These are phyloP conservation scores for Penicillium psychrofluorescens DNA, from an alignment of 495 filamentous ascomycete genomes.

Conservation along the genomic window DNA sequence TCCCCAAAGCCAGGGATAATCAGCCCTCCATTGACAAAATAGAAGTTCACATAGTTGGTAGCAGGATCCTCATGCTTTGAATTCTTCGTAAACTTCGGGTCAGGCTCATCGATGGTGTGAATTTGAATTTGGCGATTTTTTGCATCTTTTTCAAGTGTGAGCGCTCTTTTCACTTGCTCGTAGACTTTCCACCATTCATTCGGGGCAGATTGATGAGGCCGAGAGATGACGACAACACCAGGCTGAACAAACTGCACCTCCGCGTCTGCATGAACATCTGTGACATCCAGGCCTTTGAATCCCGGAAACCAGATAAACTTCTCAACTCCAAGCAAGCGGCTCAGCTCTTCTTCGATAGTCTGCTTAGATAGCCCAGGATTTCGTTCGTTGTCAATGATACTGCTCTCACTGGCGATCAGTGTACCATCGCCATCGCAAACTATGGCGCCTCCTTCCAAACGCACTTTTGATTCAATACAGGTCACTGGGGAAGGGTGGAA, in stretches of 20 bases:
- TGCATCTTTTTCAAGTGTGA: slow-evolving; percentile 8
- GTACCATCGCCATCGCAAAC: slow-evolving; percentile 21
- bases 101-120: slow-evolving; percentile 11
- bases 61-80: slow-evolving; percentile 7
- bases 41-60: slow-evolving; percentile 20
- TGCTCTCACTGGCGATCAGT: slow-evolving; percentile 18
- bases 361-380: slow-evolving; percentile 8
- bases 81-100: slow-evolving; percentile 2
- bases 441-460: slow-evolving; percentile 16
- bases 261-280: slow-evolving; percentile 17
- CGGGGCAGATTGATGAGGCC: slow-evolving; percentile 3
- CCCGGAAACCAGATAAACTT: slow-evolving; percentile 23
- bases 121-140: slow-evolving; percentile 11
- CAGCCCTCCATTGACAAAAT: slow-evolving; percentile 17
- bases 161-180: slow-evolving; percentile 7
- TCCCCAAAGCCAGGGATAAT: slow-evolving; percentile 19
- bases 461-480: slow-evolving; percentile 5
- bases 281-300: slow-evolving; percentile 10
- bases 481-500: slow-evolving; percentile 1
- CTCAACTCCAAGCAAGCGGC: slow-evolving; percentile 7
- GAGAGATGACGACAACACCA: slow-evolving; percentile 12
- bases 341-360: slow-evolving; percentile 13
- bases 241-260: slow-evolving; percentile 12
- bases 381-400: slow-evolving; percentile 14
- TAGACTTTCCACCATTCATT: slow-evolving; percentile 6